Evolutionary conservation across 1,139 yeast genomes (phyloP).

Genomic region (Magnusiomyces suaveolens): DNA sequence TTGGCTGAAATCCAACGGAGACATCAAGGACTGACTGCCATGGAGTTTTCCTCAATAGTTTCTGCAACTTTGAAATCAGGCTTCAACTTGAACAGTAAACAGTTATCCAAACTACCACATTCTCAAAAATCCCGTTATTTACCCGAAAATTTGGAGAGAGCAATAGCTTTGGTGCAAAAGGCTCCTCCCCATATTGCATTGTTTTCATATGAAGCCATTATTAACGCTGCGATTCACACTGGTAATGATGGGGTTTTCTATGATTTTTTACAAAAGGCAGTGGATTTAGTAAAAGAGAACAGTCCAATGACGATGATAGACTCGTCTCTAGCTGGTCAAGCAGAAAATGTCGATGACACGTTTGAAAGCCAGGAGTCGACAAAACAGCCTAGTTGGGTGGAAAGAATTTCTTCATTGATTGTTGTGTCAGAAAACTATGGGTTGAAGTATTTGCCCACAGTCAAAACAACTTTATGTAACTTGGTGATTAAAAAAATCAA

Average conservation of each 20-base stretch:
- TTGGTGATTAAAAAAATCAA: slow-evolving; percentile 10
- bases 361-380: too few relatives aligned
- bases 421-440: not conserved
- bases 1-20: slow-evolving; percentile 26
- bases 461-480: not conserved
- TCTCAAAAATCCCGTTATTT: not conserved
- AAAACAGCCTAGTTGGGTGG: not conserved
- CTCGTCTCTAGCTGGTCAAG: not conserved
- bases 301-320: slow-evolving; percentile 3
- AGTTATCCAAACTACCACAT: not conserved
- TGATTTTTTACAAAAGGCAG: slow-evolving; percentile 14
- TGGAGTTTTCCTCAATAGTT: slow-evolving; percentile 21
- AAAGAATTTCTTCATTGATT: not conserved
- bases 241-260: slow-evolving; percentile 9
- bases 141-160: slow-evolving; percentile 9
- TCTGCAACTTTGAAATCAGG: slow-evolving; percentile 17
- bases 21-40: slow-evolving; percentile 15
- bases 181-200: slow-evolving; percentile 12
- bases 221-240: slow-evolving; percentile 15
- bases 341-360: not conserved
- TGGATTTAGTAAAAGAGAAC: slow-evolving; percentile 3
- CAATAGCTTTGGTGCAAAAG: slow-evolving; percentile 11
- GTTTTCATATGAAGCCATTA: slow-evolving; percentile 10
- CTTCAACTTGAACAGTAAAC: not conserved
- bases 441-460: not conserved